Evolutionary conservation across 2,329 filamentous ascomycete genomes (phyloP).

Genomic region (Monilinia polystroma): DNA sequence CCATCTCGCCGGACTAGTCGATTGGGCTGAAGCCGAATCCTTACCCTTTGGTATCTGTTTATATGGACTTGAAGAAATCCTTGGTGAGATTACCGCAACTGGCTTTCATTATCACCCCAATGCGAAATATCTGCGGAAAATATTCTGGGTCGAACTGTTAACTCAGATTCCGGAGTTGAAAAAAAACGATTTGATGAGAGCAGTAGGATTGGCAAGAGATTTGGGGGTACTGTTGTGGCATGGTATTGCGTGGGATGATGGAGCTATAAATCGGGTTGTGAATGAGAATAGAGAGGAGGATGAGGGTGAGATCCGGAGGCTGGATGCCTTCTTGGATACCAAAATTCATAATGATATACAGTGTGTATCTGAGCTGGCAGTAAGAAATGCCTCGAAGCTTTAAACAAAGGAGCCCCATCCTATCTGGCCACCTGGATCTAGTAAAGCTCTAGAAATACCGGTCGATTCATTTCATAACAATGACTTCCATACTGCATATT

Average conservation of each 20-base stretch:
- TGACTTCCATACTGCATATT: no score
- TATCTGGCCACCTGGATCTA: neutral
- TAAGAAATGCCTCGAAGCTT: neutral
- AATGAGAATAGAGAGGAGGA: slow-evolving; percentile 49
- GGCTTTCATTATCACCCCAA: slow-evolving; percentile 47
- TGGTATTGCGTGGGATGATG: slow-evolving; percentile 63
- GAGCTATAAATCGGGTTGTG: slow-evolving; percentile 57
- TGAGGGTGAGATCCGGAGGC: slow-evolving; percentile 51
- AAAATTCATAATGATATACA: neutral
- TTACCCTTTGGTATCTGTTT: slow-evolving; percentile 59
- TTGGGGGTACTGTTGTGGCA: slow-evolving; percentile 62
- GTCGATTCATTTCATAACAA: neutral
- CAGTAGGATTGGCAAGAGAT: slow-evolving; percentile 47
- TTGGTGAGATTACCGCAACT: slow-evolving; percentile 47
- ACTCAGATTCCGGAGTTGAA: slow-evolving; percentile 40
- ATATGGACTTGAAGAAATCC: slow-evolving; percentile 60
- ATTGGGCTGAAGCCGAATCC: slow-evolving; percentile 64
- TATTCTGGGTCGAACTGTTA: slow-evolving; percentile 51
- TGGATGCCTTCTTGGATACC: slow-evolving; percentile 43
- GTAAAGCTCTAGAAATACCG: neutral
- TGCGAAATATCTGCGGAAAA: slow-evolving; percentile 45
- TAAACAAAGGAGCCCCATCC: neutral
- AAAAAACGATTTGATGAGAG: slow-evolving; percentile 36
- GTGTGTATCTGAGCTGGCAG: no score
- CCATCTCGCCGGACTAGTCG: slow-evolving; percentile 53